These are phyloP conservation scores for Lepidium africanum DNA, from an alignment of 345 rosid genomes.

Conservation along the genomic window DNA sequence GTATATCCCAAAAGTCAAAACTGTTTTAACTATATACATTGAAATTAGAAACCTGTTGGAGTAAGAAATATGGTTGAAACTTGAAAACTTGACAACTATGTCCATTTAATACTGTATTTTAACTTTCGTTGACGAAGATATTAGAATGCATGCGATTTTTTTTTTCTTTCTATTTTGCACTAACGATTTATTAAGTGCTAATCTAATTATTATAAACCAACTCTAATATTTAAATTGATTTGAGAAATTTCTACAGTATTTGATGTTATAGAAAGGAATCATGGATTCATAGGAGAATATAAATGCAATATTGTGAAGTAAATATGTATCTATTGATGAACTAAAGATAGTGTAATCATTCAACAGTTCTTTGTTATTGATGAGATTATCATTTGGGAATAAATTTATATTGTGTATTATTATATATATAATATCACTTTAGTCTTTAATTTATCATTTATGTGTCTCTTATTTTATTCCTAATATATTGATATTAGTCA, in stretches of 20 bases:
- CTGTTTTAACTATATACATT: not conserved
- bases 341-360: constrained; percentile 13
- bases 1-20: constrained; percentile 25
- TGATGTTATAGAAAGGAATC: not conserved
- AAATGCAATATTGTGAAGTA: constrained; percentile 9
- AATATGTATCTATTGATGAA: constrained; percentile 2
- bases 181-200: not conserved
- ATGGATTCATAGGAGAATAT: not conserved
- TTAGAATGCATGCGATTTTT: not conserved
- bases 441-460: constrained; percentile 18
- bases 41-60: constrained; percentile 9
- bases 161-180: not conserved
- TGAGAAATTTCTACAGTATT: not conserved
- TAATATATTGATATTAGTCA: constrained; percentile 1
- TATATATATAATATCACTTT: constrained; percentile 4
- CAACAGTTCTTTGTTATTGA: constrained; percentile 9
- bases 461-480: not conserved
- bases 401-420: not conserved
- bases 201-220: not conserved
- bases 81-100: constrained; percentile 24
- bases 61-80: constrained; percentile 25
- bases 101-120: constrained; percentile 5
- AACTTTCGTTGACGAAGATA: constrained; percentile 4
- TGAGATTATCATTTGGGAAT: constrained; percentile 23
- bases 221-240: not conserved